Evolutionary conservation across 2,329 filamentous ascomycete species (phyloP).

Genomic region (Colletotrichum plurivorum): DNA sequence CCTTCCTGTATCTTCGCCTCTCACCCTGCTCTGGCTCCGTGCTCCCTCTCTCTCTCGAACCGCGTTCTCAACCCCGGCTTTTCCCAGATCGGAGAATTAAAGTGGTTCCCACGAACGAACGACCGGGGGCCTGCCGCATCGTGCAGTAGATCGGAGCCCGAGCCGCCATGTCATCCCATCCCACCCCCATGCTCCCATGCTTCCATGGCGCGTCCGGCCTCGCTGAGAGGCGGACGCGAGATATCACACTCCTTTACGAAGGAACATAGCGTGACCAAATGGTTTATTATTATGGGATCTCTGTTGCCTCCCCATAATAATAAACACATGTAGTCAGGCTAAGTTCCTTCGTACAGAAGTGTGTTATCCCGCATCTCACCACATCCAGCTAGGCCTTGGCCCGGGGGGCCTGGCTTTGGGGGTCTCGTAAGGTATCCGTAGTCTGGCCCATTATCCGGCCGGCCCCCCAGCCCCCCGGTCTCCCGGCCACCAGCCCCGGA

Average conservation of each 20-base stretch:
- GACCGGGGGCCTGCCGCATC: constrained; percentile 38
- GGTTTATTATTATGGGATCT: too few relatives aligned
- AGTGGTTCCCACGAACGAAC: constrained; percentile 36
- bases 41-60: neutral
- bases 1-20: neutral
- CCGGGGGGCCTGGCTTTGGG: neutral
- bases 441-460: constrained; percentile 22
- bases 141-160: constrained; percentile 40
- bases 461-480: constrained; percentile 20
- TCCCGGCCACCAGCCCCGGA: constrained; percentile 24
- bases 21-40: neutral
- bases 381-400: neutral
- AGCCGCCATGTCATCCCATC: constrained; percentile 38
- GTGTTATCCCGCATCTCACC: neutral
- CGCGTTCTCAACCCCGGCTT: constrained; percentile 15
- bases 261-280: too few relatives aligned
- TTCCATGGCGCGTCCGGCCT: neutral
- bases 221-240: constrained; percentile 15
- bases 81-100: constrained; percentile 38
- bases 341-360: too few relatives aligned
- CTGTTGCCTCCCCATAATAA: too few relatives aligned
- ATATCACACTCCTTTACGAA: neutral
- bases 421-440: neutral
- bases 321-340: too few relatives aligned
- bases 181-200: constrained; percentile 11